These are phyloP conservation scores for Penicillium daleae DNA, from an alignment of 495 filamentous ascomycete species.

Conservation along the genomic window DNA sequence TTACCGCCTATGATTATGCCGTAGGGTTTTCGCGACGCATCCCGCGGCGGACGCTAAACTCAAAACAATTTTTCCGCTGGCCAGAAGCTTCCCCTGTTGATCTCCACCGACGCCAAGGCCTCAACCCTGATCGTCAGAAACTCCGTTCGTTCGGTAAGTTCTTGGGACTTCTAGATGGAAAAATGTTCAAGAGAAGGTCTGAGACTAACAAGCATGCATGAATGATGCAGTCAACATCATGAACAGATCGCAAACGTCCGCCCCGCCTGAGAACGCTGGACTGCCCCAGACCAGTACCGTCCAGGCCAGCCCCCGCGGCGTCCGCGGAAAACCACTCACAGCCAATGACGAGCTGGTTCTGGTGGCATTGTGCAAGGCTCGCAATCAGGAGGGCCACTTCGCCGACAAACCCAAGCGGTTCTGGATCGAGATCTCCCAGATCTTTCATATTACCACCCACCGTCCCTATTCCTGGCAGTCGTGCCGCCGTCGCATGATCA, in stretches of 20 bases:
- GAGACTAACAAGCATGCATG: neutral
- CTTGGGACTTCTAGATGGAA: neutral
- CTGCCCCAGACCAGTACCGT: neutral
- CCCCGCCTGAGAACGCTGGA: neutral
- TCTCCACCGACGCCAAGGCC: slow-evolving; percentile 8
- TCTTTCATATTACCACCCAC: neutral
- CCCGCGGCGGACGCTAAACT: neutral
- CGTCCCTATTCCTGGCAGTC: slow-evolving; percentile 24
- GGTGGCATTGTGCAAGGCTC: neutral
- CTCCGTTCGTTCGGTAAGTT: neutral
- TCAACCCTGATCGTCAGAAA: neutral
- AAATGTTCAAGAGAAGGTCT: neutral
- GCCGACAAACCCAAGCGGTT: slow-evolving; percentile 1
- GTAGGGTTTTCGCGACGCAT: neutral
- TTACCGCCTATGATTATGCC: neutral
- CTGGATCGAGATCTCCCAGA: neutral
- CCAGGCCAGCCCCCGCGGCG: neutral
- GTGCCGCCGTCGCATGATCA: slow-evolving; percentile 15
- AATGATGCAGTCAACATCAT: neutral
- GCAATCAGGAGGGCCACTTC: neutral
- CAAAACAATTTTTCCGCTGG: neutral
- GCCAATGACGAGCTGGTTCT: neutral
- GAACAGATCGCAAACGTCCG: neutral
- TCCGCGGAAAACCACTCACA: slow-evolving; percentile 6
- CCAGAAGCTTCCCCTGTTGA: neutral